A percentile compares a stretch with the other conserved stretches of the same genome.
Conservation (phyloP, 352 stramenopile species). For the Phytopythium chamaehyphon region DNA sequence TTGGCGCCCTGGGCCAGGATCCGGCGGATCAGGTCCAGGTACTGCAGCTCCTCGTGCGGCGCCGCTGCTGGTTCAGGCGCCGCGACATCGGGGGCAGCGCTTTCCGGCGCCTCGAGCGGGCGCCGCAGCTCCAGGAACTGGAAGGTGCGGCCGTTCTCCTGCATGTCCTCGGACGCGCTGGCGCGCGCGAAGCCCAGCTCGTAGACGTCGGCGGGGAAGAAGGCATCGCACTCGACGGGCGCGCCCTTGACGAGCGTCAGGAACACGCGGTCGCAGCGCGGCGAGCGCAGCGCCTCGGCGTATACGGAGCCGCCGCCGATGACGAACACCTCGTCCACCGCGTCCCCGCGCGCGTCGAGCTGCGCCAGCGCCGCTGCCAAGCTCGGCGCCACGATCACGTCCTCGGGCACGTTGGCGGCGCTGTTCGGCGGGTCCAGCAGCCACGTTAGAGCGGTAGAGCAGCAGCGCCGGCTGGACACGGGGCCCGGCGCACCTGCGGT, state of each 20-base stretch:
- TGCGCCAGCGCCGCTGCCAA: conserved; percentile 90
- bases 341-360: conserved; percentile 57
- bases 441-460: too few species aligned
- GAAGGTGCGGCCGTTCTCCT: conserved; percentile 81
- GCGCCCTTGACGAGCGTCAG: conserved; percentile 88
- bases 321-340: conserved; percentile 94
- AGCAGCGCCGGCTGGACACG: too few species aligned
- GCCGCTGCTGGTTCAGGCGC: neutral
- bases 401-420: conserved; percentile 39
- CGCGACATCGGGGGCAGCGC: conserved; percentile 6
- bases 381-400: conserved; percentile 85
- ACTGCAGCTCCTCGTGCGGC: conserved; percentile 67
- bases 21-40: conserved; percentile 93
- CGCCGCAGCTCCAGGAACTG: conserved; percentile 69
- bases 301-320: conserved; percentile 97
- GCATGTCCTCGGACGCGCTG: conserved; percentile 44
- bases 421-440: too few species aligned
- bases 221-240: conserved; percentile 88
- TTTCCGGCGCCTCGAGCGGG: conserved; percentile 12
- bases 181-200: conserved; percentile 41
- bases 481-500: conserved; percentile 32
- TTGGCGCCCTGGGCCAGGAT: conserved; percentile 94
- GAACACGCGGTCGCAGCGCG: conserved; percentile 84
- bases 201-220: conserved; percentile 85
- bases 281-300: conserved; percentile 85